Conservation (phyloP, 179 eudicot species). For the Heliamphora pulchella region DNA sequence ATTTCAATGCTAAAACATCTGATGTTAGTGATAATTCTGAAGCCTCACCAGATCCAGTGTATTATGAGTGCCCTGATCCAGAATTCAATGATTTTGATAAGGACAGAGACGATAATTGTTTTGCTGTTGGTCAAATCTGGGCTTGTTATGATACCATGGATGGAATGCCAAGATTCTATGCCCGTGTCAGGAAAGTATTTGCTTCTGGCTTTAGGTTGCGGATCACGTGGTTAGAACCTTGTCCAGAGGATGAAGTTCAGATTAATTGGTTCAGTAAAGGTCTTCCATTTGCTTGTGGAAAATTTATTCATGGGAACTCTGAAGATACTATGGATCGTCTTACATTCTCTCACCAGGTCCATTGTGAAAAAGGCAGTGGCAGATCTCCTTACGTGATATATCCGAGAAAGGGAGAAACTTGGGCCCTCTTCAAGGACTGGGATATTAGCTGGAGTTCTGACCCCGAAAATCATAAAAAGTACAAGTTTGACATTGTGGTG, state of each 20-base stretch:
- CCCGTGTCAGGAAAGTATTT: conserved; percentile 28
- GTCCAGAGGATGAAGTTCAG: conserved; percentile 16
- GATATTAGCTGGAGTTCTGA: conserved; percentile 30
- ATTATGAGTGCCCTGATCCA: conserved; percentile 24
- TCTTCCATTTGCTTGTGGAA: conserved; percentile 41
- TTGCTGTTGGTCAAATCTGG: conserved; percentile 43
- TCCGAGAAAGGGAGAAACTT: conserved; percentile 36
- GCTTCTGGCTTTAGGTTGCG: conserved; percentile 22
- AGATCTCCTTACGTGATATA: conserved; percentile 20
- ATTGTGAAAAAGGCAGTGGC: conserved; percentile 22
- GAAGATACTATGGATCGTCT: conserved; percentile 16
- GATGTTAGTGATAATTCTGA: conserved; percentile 13
- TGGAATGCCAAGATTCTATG: conserved; percentile 46
- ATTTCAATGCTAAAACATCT: conserved; percentile 9
- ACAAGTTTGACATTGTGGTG: conserved; percentile 37
- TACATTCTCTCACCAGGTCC: conserved; percentile 34
- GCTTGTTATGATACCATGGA: conserved; percentile 38
- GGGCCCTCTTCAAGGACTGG: conserved; percentile 45
- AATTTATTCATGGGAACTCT: conserved; percentile 20
- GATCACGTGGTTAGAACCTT: conserved; percentile 35
- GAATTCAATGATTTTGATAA: conserved; percentile 44
- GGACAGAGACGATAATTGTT: conserved; percentile 25
- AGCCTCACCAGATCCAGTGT: conserved; percentile 12
- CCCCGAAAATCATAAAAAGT: conserved; percentile 21
- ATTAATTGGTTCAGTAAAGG: conserved; percentile 23